phyloP scores from a whole-genome alignment of 306 rosid species.

The Quercus agrifolia region DNA sequence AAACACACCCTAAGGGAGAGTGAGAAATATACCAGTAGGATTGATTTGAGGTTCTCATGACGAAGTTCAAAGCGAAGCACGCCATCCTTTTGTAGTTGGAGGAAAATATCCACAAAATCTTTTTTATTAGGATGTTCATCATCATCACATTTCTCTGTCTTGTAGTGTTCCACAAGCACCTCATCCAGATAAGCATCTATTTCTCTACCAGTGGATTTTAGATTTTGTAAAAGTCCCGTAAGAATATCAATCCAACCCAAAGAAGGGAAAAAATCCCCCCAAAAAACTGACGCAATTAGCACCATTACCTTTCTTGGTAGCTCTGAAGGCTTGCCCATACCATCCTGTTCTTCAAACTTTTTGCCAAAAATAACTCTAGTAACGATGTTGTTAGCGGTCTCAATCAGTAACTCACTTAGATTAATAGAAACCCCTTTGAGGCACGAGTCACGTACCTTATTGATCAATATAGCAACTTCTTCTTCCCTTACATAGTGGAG shows the following conservation, averaged over 20 bases:
- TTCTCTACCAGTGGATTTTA: neutral
- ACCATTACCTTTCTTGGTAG: neutral
- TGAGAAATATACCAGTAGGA: conserved; percentile 15
- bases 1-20: neutral
- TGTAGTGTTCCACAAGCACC: conserved; percentile 22
- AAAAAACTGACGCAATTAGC: neutral
- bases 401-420: neutral
- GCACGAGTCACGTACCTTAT: neutral
- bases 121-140: neutral
- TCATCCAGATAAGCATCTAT: conserved; percentile 11
- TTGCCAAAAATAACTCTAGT: conserved; percentile 3
- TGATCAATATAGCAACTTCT: neutral
- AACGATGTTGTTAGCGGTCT: neutral
- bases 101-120: conserved; percentile 23
- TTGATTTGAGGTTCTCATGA: conserved; percentile 15
- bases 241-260: conserved; percentile 29
- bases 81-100: conserved; percentile 10
- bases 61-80: conserved; percentile 2
- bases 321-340: neutral
- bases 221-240: conserved; percentile 2
- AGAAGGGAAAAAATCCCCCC: conserved; percentile 1
- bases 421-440: neutral
- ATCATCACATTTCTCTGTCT: neutral
- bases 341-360: conserved; percentile 2
- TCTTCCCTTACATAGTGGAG: conserved; percentile 10